phyloP scores from a whole-genome alignment of 164 flowering plant genomes.

The Magnolia sinica region DNA sequence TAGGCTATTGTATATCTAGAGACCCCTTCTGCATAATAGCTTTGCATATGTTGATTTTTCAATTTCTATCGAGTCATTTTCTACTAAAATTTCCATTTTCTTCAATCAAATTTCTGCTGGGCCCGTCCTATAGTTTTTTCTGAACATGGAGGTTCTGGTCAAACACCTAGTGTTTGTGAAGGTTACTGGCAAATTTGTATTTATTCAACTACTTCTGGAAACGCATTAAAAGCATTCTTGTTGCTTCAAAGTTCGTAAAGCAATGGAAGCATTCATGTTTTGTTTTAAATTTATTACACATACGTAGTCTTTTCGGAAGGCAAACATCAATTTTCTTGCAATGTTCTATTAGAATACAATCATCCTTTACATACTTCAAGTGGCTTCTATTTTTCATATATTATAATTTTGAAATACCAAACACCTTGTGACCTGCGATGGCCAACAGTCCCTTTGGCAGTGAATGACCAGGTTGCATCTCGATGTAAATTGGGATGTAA shows the following conservation, averaged over 20 bases:
- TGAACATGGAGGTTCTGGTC: too few species aligned
- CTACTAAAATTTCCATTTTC: too few species aligned
- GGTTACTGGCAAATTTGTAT: too few species aligned
- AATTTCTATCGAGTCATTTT: too few species aligned
- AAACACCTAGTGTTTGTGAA: too few species aligned
- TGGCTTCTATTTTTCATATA: neutral
- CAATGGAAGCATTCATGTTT: neutral
- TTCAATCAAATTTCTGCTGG: too few species aligned
- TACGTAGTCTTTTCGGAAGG: too few species aligned
- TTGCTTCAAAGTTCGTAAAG: neutral
- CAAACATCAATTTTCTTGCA: neutral
- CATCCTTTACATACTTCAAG: neutral
- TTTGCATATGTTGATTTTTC: too few species aligned
- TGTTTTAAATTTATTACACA: neutral
- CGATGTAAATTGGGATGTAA: neutral
- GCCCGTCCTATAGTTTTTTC: too few species aligned
- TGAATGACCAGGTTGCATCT: neutral
- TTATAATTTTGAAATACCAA: neutral
- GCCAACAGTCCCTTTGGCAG: neutral
- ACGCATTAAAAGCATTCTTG: neutral
- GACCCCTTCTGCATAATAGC: too few species aligned
- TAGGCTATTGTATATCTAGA: too few species aligned
- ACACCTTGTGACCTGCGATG: neutral
- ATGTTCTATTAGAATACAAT: neutral
- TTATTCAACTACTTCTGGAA: too few species aligned